A percentile compares a stretch with the other conserved stretches of the same genome.
Evolutionary conservation across 2,329 filamentous ascomycete species (phyloP).

Genomic region (Fusarium chaquense): DNA sequence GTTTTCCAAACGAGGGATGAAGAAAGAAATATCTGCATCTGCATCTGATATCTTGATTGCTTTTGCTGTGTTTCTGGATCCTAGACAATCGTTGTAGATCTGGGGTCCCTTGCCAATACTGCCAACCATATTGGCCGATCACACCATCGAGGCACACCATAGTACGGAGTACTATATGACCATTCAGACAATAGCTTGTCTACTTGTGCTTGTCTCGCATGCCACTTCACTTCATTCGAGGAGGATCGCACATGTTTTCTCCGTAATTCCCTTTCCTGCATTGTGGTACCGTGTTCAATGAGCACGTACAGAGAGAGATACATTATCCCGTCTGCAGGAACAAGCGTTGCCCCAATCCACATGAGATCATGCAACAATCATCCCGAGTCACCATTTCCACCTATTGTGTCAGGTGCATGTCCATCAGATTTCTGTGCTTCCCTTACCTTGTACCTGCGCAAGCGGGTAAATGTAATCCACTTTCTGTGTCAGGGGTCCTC

Average conservation of each 20-base stretch:
- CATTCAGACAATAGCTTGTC: conserved; percentile 4
- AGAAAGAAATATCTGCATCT: conserved; percentile 3
- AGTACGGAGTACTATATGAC: background rate
- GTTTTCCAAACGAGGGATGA: background rate
- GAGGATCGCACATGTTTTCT: conserved; percentile 22
- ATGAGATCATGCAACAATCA: conserved; percentile 17
- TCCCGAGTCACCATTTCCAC: conserved; percentile 14
- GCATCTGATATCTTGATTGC: background rate
- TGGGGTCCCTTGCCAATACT: conserved; percentile 41
- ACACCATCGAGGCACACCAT: conserved; percentile 11
- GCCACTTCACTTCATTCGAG: conserved; percentile 19
- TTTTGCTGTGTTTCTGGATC: conserved; percentile 1
- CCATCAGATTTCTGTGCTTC: conserved; percentile 18
- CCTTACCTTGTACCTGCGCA: conserved; percentile 34
- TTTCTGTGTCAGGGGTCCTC: conserved; percentile 17
- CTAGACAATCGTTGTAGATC: conserved; percentile 34
- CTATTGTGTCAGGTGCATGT: conserved; percentile 16
- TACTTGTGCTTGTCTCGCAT: background rate
- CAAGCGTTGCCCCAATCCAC: conserved; percentile 19
- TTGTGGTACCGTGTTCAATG: conserved; percentile 18
- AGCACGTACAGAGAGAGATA: background rate
- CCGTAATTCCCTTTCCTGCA: conserved; percentile 32
- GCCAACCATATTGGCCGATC: conserved; percentile 37
- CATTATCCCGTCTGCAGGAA: conserved; percentile 9
- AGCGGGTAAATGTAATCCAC: conserved; percentile 23